Base-by-base conservation (phyloP, 2,329 filamentous ascomycete genomes). In the Cercospora sojina region DNA sequence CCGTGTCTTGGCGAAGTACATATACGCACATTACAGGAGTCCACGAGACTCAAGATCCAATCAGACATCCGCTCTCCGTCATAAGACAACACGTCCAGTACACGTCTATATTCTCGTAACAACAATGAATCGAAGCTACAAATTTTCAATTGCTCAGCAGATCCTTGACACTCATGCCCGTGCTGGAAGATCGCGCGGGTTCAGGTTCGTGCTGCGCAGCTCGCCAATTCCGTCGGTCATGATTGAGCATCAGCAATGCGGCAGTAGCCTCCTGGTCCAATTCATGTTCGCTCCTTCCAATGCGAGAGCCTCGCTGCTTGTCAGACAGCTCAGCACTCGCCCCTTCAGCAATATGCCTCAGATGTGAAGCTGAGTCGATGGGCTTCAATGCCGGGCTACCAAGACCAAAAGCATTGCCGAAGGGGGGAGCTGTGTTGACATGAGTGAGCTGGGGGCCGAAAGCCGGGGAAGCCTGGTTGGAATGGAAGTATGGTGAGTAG, bases 171-270 rank as follows among this genome's bases (percentile, higher is more conserved):
- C 81, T 83, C 80, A 83, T 82, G 43, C 69, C 73, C 41, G 32
- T 71, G 59, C 64, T 72, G 43, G 55, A 60, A 32, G 64, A 61
- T 31, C 62, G 32, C 18, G 41, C 64, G 47, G 27, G 29, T 35
- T 64, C 65, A 9, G 66, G 62, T 67, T 70, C 67, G 12, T 63
- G 65, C 20, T 64, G 65, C 27, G 69, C 64, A 59, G 64, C 72
- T 66, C 71, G 74, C 80, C 81, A 82, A 64, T 75, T 79, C 12
- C 68, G 47, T 51, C 91, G 86, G 76, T 95, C 92, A 62, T 84
- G 88, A 71, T 93, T 96, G 66, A 97, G 82, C 93, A 97, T 96
- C 77, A 97, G 79, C 72, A 97, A 78, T 3, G 93, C 93, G 12
- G 92, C 90, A 7, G 92, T 95, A 1, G 92, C 93, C 77, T 95